Percentiles rank a stretch among this genome's conserved stretches.
Conservation (phyloP, 75 land plant genomes). For the Cunninghamia lanceolata region DNA sequence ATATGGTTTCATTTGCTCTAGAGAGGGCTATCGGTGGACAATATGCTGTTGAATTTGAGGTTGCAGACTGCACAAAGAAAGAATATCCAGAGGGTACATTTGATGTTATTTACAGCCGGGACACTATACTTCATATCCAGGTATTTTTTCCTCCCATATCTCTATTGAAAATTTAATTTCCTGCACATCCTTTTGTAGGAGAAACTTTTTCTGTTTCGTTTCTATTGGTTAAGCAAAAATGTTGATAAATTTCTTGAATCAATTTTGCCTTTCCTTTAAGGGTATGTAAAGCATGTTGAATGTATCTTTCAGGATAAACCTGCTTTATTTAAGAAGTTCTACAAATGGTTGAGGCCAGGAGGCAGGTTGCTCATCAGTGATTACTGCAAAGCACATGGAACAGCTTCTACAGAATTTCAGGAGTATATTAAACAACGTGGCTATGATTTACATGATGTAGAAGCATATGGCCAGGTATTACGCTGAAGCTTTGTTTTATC, state of each 20-base stretch:
- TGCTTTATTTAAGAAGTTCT: slow-evolving; percentile 65
- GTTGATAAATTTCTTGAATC: not conserved
- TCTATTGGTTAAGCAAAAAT: not conserved
- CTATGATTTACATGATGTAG: slow-evolving; percentile 92
- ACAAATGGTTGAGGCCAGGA: slow-evolving; percentile 93
- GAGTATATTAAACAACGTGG: slow-evolving; percentile 91
- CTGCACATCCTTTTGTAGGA: not conserved
- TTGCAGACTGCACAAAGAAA: slow-evolving; percentile 91
- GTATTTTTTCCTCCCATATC: slow-evolving; percentile 23
- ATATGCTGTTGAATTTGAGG: slow-evolving; percentile 94
- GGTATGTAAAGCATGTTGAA: not conserved
- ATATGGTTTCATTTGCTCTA: slow-evolving; percentile 96
- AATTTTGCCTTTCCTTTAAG: too few species aligned
- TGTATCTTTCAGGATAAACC: slow-evolving; percentile 77
- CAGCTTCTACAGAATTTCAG: slow-evolving; percentile 65
- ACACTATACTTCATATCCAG: slow-evolving; percentile 97
- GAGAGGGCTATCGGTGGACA: slow-evolving; percentile 93
- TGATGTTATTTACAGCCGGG: slow-evolving; percentile 98
- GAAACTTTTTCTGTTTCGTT: not conserved
- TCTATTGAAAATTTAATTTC: not conserved
- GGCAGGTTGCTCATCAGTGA: slow-evolving; percentile 91
- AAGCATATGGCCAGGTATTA: slow-evolving; percentile 86
- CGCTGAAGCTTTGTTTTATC: not conserved
- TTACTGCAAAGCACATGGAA: slow-evolving; percentile 71
- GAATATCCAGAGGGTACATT: slow-evolving; percentile 60